phyloP scores from a whole-genome alignment of 805 yeast genomes.

The Candida cerambycidarum region DNA sequence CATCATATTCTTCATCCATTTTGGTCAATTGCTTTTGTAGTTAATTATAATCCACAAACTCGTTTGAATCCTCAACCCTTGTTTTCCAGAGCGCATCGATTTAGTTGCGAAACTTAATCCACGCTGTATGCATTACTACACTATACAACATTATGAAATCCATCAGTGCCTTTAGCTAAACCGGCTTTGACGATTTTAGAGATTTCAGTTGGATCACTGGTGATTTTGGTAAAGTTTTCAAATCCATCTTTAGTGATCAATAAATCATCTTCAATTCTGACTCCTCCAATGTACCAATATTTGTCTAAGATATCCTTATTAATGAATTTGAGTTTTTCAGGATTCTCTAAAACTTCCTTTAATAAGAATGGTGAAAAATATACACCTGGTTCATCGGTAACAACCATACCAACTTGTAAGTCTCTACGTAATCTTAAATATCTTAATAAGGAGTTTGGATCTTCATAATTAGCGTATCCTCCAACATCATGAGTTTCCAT shows the following conservation, averaged over 20 bases:
- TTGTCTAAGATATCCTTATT: slow-evolving; percentile 64
- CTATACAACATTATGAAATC: slow-evolving; percentile 56
- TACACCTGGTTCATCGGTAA: slow-evolving; percentile 94
- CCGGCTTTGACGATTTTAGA: slow-evolving; percentile 74
- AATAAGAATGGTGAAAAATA: slow-evolving; percentile 85
- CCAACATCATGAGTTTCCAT: slow-evolving; percentile 97
- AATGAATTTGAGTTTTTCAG: slow-evolving; percentile 54
- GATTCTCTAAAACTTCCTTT: slow-evolving; percentile 54
- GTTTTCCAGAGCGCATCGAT: background rate
- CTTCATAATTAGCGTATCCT: slow-evolving; percentile 83
- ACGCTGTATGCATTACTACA: background rate
- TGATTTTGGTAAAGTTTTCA: slow-evolving; percentile 79
- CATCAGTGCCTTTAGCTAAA: slow-evolving; percentile 54
- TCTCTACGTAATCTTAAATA: slow-evolving; percentile 80
- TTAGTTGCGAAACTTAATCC: background rate
- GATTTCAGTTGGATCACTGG: slow-evolving; percentile 84
- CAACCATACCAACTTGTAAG: slow-evolving; percentile 73
- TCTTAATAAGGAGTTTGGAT: slow-evolving; percentile 70
- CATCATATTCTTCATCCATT: slow-evolving; percentile 97
- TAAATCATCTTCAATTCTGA: slow-evolving; percentile 92
- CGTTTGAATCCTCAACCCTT: background rate
- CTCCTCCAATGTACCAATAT: slow-evolving; percentile 94
- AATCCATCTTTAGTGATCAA: slow-evolving; percentile 72
- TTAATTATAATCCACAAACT: background rate
- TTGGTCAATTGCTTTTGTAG: background rate